phyloP scores from a whole-genome alignment of 1,284 basidiomycete species.

The Tilletia setariae region DNA sequence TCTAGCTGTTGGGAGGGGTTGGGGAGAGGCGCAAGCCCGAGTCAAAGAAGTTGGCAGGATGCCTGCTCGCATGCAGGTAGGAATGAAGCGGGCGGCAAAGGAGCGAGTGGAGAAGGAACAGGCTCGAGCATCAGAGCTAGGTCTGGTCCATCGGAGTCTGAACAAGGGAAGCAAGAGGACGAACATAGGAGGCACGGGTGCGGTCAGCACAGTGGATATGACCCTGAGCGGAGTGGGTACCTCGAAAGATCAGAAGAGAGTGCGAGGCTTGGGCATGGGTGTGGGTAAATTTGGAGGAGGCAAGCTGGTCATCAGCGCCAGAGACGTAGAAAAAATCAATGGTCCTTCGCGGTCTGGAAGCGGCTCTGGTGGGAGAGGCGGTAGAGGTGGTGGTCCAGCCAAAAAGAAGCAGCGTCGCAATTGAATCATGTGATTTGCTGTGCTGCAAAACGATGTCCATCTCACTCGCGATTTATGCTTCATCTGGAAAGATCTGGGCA shows the following conservation, averaged over 20 bases:
- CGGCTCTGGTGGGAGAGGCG: neutral
- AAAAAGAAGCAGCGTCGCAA: conserved; percentile 5
- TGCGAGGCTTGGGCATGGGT: conserved; percentile 43
- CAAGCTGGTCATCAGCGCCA: conserved; percentile 35
- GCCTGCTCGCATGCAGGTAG: conserved; percentile 41
- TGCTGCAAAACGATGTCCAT: neutral
- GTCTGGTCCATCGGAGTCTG: conserved; percentile 42
- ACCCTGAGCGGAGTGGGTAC: conserved; percentile 32
- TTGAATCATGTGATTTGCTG: neutral
- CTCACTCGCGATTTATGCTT: too few relatives aligned
- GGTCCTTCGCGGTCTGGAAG: conserved; percentile 21
- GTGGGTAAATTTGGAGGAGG: conserved; percentile 49
- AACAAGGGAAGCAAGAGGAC: conserved; percentile 31
- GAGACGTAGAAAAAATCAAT: conserved; percentile 42
- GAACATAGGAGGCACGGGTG: conserved; percentile 15
- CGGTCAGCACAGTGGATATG: conserved; percentile 37
- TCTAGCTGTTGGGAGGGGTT: conserved; percentile 36
- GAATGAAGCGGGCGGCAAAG: conserved; percentile 39
- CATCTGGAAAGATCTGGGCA: too few relatives aligned
- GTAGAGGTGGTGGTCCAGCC: neutral
- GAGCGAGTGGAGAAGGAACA: conserved; percentile 45
- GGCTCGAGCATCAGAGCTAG: conserved; percentile 48
- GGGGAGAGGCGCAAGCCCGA: conserved; percentile 42
- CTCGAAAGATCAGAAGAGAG: conserved; percentile 21
- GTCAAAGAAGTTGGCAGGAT: conserved; percentile 40